phyloP scores from a whole-genome alignment of 805 yeast genomes.

The Citeromyces nyonsensis region DNA sequence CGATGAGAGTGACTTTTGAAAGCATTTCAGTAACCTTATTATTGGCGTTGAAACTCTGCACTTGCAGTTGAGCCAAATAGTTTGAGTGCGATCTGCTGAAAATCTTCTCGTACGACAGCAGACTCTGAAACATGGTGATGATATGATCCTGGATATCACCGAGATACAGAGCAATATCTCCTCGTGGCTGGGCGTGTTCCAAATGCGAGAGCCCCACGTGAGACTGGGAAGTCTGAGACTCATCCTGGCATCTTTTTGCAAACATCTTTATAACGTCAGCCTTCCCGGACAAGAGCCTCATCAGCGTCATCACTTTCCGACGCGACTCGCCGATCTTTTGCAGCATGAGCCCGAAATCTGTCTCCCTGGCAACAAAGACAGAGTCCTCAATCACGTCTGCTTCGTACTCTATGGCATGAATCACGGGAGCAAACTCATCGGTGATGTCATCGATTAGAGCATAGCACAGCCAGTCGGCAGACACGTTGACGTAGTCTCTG shows the following conservation, averaged over 20 bases:
- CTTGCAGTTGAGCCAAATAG: slow-evolving; percentile 90
- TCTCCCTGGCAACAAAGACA: slow-evolving; percentile 36
- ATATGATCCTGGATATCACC: slow-evolving; percentile 98
- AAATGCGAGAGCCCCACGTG: too few relatives aligned
- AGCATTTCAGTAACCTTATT: slow-evolving; percentile 94
- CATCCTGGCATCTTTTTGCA: slow-evolving; percentile 80
- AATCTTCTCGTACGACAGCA: slow-evolving; percentile 88
- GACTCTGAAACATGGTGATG: slow-evolving; percentile 90
- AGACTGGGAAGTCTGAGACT: slow-evolving; percentile 63
- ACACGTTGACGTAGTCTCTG: slow-evolving; percentile 76
- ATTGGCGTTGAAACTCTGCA: slow-evolving; percentile 94
- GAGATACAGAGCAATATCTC: slow-evolving; percentile 85
- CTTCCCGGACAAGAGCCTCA: slow-evolving; percentile 75
- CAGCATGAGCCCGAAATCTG: slow-evolving; percentile 72
- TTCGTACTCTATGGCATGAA: slow-evolving; percentile 85
- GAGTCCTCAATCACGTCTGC: slow-evolving; percentile 92
- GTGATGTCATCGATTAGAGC: slow-evolving; percentile 94
- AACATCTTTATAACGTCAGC: slow-evolving; percentile 97
- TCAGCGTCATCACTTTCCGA: slow-evolving; percentile 81
- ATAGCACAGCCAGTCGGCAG: slow-evolving; percentile 95
- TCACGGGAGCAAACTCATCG: slow-evolving; percentile 95
- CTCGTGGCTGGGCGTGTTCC: too few relatives aligned
- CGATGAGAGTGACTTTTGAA: slow-evolving; percentile 84
- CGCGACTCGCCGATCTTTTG: slow-evolving; percentile 91
- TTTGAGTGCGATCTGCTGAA: slow-evolving; percentile 92